Evolutionary conservation across 352 stramenopile species (phyloP), one percentile per base, ranked within the genome.

Genomic region (Pythium sukuiense): DNA sequence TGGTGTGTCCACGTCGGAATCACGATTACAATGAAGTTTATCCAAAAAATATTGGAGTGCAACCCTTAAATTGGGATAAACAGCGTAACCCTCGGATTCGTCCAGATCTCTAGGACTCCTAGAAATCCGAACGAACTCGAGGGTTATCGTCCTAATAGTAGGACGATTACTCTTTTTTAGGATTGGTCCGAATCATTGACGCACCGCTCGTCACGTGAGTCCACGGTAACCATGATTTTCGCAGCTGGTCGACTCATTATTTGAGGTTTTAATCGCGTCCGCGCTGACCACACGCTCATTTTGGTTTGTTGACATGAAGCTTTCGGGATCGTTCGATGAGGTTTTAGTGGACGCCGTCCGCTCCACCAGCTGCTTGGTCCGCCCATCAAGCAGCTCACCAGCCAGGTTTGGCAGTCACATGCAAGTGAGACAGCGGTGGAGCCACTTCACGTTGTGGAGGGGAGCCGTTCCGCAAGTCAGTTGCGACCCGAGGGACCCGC

Each of bases 291-390:
- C 45, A 52, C 7, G 7, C 14, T 4, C 13, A 24, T 13, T 6
- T 43, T 43, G 11, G 9, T 11, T 14, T 7, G 8, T 39, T 39
- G 8, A 39, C 9, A 43, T 16, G 37, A 43, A 18, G 37, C 12
- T 43, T 43, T 13, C 37, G 37, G 37, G 18, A 43, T 43, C 37
- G 18, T 30, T 4, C 24, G 12, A 32, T 54, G 59, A 71, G 65
- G 65, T 71, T 67, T 59, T 55, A 71, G 65, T 67, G 65, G 65
- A 71, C 65, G 59, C 6, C 39, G 12, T 52, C 20, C 55, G 13
- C 55, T 61, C 39, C 7, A 24, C 55, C 35, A 24, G n/a, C 59
- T 32, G 39, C 27, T 67, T 55, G 52, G 27, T 67, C 61, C 61
- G 61, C 61, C 55, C 33, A 61, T 7, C 45, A 7, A 52, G 45